Evolutionary conservation across 495 filamentous ascomycete genomes (phyloP).

Genomic region (Poronia punctata): DNA sequence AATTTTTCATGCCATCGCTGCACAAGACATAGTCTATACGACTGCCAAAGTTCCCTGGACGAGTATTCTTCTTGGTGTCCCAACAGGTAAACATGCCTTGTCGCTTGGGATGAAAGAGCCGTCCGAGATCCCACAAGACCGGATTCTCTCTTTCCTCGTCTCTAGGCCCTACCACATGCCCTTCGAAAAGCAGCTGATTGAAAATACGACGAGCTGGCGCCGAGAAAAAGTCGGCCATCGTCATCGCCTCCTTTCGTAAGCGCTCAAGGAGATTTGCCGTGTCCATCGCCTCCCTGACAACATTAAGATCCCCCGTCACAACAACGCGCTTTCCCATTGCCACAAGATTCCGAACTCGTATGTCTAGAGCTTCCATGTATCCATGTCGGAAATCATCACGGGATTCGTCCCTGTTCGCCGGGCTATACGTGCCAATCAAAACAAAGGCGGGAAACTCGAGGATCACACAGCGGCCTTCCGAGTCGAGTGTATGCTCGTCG

Average conservation of each 20-base stretch:
- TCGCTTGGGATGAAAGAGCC: conserved; percentile 71
- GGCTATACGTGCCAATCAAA: conserved; percentile 82
- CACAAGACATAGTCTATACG: conserved; percentile 92
- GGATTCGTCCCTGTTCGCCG: conserved; percentile 79
- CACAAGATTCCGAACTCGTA: conserved; percentile 76
- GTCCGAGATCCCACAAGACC: conserved; percentile 78
- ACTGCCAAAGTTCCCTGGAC: conserved; percentile 85
- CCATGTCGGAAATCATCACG: conserved; percentile 74
- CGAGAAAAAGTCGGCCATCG: conserved; percentile 63
- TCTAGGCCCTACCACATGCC: conserved; percentile 59
- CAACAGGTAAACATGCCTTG: conserved; percentile 94
- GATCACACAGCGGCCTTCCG: conserved; percentile 87
- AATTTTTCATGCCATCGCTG: conserved; percentile 69
- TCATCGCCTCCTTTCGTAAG: conserved; percentile 61
- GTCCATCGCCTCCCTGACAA: conserved; percentile 68
- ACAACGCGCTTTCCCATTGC: conserved; percentile 74
- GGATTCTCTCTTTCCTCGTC: conserved; percentile 68
- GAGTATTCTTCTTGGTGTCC: conserved; percentile 78
- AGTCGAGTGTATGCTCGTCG: conserved; percentile 70
- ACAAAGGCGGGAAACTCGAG: conserved; percentile 95
- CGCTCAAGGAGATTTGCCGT: conserved; percentile 61
- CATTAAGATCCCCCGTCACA: conserved; percentile 86
- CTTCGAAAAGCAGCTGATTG: conserved; percentile 73
- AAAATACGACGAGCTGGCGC: conserved; percentile 71
- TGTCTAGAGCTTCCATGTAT: conserved; percentile 74